A percentile compares a stretch with the other conserved stretches of the same genome.
Evolutionary conservation across 192 early-diverging fungal genomes (phyloP).

Genomic region (Backusella macrospora): DNA sequence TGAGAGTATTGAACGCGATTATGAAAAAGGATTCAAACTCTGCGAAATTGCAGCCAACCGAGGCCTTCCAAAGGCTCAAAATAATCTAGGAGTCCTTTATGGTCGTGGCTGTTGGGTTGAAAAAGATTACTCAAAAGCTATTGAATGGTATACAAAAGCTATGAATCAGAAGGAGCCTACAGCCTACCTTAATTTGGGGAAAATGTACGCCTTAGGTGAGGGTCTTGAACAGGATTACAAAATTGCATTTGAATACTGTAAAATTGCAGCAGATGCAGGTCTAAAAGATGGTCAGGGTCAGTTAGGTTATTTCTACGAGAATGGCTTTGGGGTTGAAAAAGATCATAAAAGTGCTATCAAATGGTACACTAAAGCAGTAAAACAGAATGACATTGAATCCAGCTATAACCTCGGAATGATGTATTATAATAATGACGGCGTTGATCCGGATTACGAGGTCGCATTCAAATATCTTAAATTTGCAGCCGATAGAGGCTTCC

Average conservation of each 20-base stretch:
- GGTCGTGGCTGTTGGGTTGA: background rate
- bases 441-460: background rate
- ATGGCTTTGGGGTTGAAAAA: background rate
- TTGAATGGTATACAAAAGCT: background rate
- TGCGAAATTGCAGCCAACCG: background rate
- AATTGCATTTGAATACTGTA: constrained; percentile 31
- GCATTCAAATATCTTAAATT: background rate
- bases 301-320: constrained; percentile 1
- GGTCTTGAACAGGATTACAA: background rate
- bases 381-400: background rate
- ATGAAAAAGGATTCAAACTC: background rate
- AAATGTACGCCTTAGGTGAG: background rate
- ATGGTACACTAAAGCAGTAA: background rate
- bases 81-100: background rate
- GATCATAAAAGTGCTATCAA: background rate
- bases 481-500: background rate
- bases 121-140: background rate
- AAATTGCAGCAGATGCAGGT: constrained; percentile 28
- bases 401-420: background rate
- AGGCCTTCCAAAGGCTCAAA: background rate
- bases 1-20: background rate
- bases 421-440: background rate
- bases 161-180: background rate
- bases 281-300: constrained; percentile 29
- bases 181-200: background rate